Base-by-base conservation (phyloP, 31 red algal species). In the Asparagopsis taxiformis region DNA sequence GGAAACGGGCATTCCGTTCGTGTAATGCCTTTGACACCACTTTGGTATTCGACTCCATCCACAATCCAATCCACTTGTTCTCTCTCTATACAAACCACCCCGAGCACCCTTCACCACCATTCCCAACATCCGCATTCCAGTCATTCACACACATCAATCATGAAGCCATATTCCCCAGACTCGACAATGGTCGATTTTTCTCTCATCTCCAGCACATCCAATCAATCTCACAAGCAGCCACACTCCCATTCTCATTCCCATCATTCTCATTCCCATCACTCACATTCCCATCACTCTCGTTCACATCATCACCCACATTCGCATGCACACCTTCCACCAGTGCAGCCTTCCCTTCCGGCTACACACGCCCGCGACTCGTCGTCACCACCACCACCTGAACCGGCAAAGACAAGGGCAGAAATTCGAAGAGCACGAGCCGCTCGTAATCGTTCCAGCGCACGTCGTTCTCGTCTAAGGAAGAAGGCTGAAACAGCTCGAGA, bases 381-480 rank as follows among this genome's bases (percentile, higher is more conserved):
- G 30, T 13, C 64, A 65, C 25, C 31, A 48, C 31, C 64, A 4
- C 8, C 20, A 49, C 21, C 31, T 33, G 51, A 59, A 33, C 54
- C 48, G 22, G 36, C 51, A 1, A 65, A 65, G 19, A 80, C 67
- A 5, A 32, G 79, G 9, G 73, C 84, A 33, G 74, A 89, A 57
- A 79, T 89, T 16, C 84, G 84, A 2, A 73, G 84, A n/a, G 74
- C 65, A 13, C 72, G 84, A 7, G 84, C 84, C 2, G 84, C 84
- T 9, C 63, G 84, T 17, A 88, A 88, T 56, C n/a, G 84, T 26
- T 60, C 49, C 16, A 71, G 63, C 19, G 84, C 84, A 15, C 44
- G 84, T 37, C 63, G 84, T 10, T 68, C 59, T 6, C 73, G 84
- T 2, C 74, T 74, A 1, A 36, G 68, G 20, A 79, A 89, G 39